Evolutionary conservation across 148 eudicot species (phyloP).

Genomic region (Euryodendron excelsum): DNA sequence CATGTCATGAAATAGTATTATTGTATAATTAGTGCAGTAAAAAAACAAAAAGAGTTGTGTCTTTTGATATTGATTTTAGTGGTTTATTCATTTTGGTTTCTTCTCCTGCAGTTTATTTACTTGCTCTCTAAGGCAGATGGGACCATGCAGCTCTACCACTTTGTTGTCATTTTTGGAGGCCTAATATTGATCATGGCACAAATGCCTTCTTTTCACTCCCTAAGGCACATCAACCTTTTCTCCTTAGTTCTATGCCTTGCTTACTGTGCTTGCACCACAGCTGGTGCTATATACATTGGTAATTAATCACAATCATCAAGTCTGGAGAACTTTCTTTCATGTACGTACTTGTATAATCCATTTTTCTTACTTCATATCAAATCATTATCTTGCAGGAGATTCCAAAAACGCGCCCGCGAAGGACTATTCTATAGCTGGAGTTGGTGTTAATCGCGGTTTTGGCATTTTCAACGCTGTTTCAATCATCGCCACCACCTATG

Average conservation of each 20-base stretch:
- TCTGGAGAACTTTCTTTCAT: background rate
- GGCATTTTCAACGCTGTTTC: slow-evolving; percentile 61
- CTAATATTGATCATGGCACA: slow-evolving; percentile 48
- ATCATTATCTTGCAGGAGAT: slow-evolving; percentile 33
- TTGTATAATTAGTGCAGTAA: too few species aligned
- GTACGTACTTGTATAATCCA: background rate
- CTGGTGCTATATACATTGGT: slow-evolving; percentile 73
- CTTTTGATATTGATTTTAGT: background rate
- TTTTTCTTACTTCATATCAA: background rate
- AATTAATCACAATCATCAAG: slow-evolving; percentile 5
- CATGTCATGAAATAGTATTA: too few species aligned
- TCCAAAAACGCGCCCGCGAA: slow-evolving; percentile 47
- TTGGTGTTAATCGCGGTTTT: slow-evolving; percentile 42
- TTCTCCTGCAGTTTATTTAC: slow-evolving; percentile 43
- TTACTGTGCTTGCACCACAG: slow-evolving; percentile 64
- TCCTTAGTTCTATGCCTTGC: slow-evolving; percentile 51
- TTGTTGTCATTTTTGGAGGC: slow-evolving; percentile 42
- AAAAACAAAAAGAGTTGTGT: too few species aligned
- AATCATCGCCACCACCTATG: slow-evolving; percentile 64
- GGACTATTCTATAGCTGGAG: slow-evolving; percentile 41
- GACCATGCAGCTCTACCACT: slow-evolving; percentile 44
- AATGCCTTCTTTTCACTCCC: slow-evolving; percentile 62
- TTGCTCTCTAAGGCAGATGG: slow-evolving; percentile 41
- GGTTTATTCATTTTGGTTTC: background rate
- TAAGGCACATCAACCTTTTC: slow-evolving; percentile 56